Conservation (phyloP, 2,329 filamentous ascomycete genomes). For the Ceratocystis ficicola region DNA sequence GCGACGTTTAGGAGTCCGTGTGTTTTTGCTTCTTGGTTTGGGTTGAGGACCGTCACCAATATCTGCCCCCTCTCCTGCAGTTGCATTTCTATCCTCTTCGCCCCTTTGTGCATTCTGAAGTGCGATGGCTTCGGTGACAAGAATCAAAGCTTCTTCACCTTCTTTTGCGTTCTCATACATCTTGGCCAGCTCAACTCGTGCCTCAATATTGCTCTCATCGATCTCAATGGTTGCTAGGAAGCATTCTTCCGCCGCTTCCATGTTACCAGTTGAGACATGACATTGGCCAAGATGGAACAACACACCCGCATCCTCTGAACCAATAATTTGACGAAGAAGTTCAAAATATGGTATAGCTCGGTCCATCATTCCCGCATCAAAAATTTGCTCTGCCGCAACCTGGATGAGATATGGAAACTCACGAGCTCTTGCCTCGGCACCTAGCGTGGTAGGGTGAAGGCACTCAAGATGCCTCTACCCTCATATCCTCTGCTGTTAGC, state of each 20-base stretch:
- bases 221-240: slow-evolving; percentile 63
- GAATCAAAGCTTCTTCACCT: slow-evolving; percentile 62
- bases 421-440: slow-evolving; percentile 12
- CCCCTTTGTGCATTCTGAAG: slow-evolving; percentile 48
- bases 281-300: slow-evolving; percentile 52
- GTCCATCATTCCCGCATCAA: slow-evolving; percentile 29
- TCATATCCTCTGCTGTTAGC: slow-evolving; percentile 17
- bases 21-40: slow-evolving; percentile 61
- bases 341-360: slow-evolving; percentile 46
- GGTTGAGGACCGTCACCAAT: slow-evolving; percentile 71
- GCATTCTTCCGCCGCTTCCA: slow-evolving; percentile 60
- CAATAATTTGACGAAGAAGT: slow-evolving; percentile 39
- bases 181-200: slow-evolving; percentile 66
- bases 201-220: slow-evolving; percentile 60
- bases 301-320: slow-evolving; percentile 40
- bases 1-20: slow-evolving; percentile 65
- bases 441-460: slow-evolving; percentile 48
- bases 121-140: slow-evolving; percentile 62
- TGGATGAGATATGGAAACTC: slow-evolving; percentile 71
- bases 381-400: slow-evolving; percentile 45
- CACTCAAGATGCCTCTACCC: slow-evolving; percentile 47
- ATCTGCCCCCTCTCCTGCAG: slow-evolving; percentile 60
- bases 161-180: slow-evolving; percentile 68
- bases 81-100: slow-evolving; percentile 58
- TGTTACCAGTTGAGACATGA: slow-evolving; percentile 51